Base-by-base conservation (phyloP, 345 rosid genomes). In the Isatis tinctoria region DNA sequence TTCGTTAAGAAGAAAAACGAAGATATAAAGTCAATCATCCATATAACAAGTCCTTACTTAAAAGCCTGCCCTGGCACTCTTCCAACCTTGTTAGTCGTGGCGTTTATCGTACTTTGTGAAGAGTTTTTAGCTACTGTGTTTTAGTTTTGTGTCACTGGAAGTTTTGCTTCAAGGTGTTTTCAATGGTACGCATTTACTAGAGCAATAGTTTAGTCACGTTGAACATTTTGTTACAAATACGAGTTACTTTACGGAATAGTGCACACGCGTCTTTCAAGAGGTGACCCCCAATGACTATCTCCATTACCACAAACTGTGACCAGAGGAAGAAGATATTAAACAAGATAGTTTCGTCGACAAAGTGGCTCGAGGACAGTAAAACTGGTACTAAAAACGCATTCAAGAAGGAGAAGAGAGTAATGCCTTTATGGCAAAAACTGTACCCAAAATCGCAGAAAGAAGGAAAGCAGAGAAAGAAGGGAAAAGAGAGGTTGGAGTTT, bases 401-500 rank as follows among this genome's bases (percentile, higher is more conserved):
- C 8, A 60, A 52, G 56, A 11, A 59, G 45, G 35, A 67, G n/a
- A 36, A 48, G 3, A 59, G 58, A 22, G 71, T 33, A 61, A 37
- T 36, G 69, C 3, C n/a, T 22, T 32, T 33, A 45, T 49, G 16
- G 22, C 7, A 32, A 3, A 43, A 43, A 59, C 22, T 30, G 13
- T 75, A 69, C 41, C 74, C 62, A 52, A 44, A 57, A 49, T 22
- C 24, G 24, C 8, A 54, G 43, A 48, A 3, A 37, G 58, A 11
- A 10, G 5, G 39, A 22, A 27, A 47, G n/a, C n/a, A n/a, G n/a
- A 54, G 43, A 48, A 3, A 37, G 58, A 11, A 10, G 5, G 39
- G 22, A 27, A 47, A 57, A 44, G 22, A 65, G 73, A 58, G 53
- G 14, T 30, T 20, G 39, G 27, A 30, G 69, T 52, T 82, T 79